phyloP scores from a whole-genome alignment of 176 grass and related monocot species.

The Poa pratensis region DNA sequence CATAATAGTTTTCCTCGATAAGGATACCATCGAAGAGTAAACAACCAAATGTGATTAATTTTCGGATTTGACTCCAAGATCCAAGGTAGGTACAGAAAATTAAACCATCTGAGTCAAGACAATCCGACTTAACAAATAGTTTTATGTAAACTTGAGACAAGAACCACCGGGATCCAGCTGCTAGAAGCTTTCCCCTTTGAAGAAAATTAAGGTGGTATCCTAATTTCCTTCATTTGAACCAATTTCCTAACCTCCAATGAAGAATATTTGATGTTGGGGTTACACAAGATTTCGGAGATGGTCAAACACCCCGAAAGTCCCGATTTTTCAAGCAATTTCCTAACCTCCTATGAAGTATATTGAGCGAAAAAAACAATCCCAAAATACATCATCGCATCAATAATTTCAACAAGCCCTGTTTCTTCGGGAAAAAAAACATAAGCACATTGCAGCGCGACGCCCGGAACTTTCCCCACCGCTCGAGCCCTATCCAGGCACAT shows the following conservation, averaged over 20 bases:
- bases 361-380: no score
- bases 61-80: background rate
- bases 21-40: background rate
- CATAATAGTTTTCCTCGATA: background rate
- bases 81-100: background rate
- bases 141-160: background rate
- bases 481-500: background rate
- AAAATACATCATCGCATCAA: background rate
- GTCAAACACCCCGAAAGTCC: no score
- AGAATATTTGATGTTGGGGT: no score
- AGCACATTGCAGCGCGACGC: background rate
- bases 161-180: conserved; percentile 28
- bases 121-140: background rate
- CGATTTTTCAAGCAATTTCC: background rate
- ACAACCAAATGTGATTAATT: background rate
- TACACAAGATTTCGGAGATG: no score
- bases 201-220: background rate
- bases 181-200: background rate
- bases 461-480: background rate
- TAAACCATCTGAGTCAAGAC: background rate
- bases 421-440: background rate
- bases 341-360: background rate
- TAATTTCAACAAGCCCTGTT: background rate
- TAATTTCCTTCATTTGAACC: background rate
- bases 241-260: background rate